Evolutionary conservation across 169 alveolate species (phyloP).

Genomic region (Eimeria acervulina): DNA sequence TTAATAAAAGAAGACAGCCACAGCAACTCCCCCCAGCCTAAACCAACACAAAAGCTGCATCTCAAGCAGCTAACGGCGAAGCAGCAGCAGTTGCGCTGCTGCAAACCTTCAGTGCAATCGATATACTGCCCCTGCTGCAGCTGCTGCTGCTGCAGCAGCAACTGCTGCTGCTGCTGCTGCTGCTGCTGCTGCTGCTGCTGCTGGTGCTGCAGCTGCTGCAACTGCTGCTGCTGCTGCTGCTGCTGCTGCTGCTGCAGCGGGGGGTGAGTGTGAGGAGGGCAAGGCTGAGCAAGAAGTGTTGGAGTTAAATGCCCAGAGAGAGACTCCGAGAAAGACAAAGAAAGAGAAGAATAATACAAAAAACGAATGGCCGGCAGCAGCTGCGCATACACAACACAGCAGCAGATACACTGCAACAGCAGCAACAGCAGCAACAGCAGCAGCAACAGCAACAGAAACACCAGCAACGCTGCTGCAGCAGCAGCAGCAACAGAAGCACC

Average conservation of each 20-base stretch:
- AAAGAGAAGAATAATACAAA: constrained; percentile 1
- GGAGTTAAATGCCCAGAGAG: not conserved
- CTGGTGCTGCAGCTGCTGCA: not conserved
- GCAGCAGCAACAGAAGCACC: not conserved
- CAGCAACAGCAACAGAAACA: not conserved
- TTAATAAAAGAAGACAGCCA: constrained; percentile 36
- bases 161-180: not conserved
- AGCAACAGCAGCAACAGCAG: not conserved
- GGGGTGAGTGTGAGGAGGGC: not conserved
- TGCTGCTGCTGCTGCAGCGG: not conserved
- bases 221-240: not conserved
- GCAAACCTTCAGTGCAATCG: not conserved
- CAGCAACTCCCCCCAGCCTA: constrained; percentile 65
- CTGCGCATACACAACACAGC: not conserved
- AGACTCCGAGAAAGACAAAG: not conserved
- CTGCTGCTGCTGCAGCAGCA: not conserved
- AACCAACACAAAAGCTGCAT: constrained; percentile 66
- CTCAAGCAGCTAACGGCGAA: constrained; percentile 34
- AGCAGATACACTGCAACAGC: not conserved
- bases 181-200: constrained; percentile 2
- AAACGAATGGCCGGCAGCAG: not conserved
- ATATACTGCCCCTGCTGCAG: not conserved
- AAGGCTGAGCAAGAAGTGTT: not conserved
- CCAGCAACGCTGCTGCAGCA: not conserved
- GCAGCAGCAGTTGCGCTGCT: constrained; percentile 15